These are phyloP conservation scores for Zarea fungicola DNA, from an alignment of 2,329 filamentous ascomycete species.

Conservation along the genomic window DNA sequence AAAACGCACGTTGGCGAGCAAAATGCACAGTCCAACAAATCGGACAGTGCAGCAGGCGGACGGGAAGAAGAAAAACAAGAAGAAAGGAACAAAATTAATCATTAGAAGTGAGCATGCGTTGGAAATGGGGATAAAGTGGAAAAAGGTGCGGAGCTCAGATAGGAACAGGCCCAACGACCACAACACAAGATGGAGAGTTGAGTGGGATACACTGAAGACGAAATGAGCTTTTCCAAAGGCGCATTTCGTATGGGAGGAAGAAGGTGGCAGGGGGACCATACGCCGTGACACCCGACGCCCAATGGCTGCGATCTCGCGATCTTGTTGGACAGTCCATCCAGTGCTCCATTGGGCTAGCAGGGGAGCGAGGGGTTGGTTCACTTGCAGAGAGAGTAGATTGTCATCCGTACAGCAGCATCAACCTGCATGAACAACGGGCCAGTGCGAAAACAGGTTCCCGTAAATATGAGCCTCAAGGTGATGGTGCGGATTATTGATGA, in stretches of 20 bases:
- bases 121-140: too few relatives aligned
- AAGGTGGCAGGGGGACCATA: background rate
- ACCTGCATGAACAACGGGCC: constrained; percentile 1
- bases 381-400: background rate
- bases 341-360: constrained; percentile 4
- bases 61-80: background rate
- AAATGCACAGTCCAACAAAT: background rate
- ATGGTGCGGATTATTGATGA: too few relatives aligned
- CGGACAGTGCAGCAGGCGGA: background rate
- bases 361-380: background rate
- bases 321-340: constrained; percentile 1
- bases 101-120: too few relatives aligned
- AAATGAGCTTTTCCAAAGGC: too few relatives aligned
- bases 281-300: too few relatives aligned
- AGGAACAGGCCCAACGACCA: too few relatives aligned
- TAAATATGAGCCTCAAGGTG: too few relatives aligned
- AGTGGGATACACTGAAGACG: too few relatives aligned
- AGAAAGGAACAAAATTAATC: background rate
- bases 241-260: too few relatives aligned
- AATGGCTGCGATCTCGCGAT: constrained; percentile 10
- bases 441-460: background rate
- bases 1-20: background rate
- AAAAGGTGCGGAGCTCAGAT: too few relatives aligned
- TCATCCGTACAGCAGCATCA: background rate
- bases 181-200: too few relatives aligned